Conservation (phyloP, 139 green algal species). For the Chlamydomonas eustigma region DNA sequence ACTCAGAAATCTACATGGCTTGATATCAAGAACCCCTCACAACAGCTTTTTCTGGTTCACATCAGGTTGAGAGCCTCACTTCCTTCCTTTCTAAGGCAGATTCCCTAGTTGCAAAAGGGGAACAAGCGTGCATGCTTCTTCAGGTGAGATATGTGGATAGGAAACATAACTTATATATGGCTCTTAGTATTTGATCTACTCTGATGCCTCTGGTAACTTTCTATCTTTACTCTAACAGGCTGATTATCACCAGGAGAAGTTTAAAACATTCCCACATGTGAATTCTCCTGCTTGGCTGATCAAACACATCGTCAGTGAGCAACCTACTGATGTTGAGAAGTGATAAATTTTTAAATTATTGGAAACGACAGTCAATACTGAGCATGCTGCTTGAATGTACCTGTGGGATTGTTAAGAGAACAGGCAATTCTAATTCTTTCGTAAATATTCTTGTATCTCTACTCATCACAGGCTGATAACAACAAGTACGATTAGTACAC, state of each 20-base stretch:
- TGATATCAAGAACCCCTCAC: neutral
- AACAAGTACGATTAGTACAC: no score
- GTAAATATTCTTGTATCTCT: no score
- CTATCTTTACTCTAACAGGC: slow-evolving; percentile 11
- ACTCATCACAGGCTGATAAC: no score
- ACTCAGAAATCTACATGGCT: neutral
- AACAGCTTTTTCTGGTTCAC: neutral
- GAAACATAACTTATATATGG: neutral
- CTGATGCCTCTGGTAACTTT: neutral
- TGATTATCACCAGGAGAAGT: slow-evolving; percentile 24
- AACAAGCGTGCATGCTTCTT: slow-evolving; percentile 19
- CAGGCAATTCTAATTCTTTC: no score
- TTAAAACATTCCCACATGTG: slow-evolving; percentile 30
- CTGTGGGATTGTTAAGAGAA: no score
- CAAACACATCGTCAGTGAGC: slow-evolving; percentile 12
- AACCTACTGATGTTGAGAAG: no score
- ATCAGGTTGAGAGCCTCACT: slow-evolving; percentile 19
- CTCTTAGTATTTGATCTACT: neutral
- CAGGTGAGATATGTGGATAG: slow-evolving; percentile 1
- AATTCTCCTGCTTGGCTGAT: slow-evolving; percentile 32
- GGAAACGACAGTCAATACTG: no score
- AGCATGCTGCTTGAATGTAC: no score
- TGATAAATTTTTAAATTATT: no score
- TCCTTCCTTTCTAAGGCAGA: slow-evolving; percentile 11
- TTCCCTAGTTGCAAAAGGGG: neutral